Percentiles rank a stretch among this genome's conserved stretches.
These are phyloP conservation scores for Tricholoma terreum DNA, from an alignment of 768 basidiomycete genomes.

Conservation along the genomic window DNA sequence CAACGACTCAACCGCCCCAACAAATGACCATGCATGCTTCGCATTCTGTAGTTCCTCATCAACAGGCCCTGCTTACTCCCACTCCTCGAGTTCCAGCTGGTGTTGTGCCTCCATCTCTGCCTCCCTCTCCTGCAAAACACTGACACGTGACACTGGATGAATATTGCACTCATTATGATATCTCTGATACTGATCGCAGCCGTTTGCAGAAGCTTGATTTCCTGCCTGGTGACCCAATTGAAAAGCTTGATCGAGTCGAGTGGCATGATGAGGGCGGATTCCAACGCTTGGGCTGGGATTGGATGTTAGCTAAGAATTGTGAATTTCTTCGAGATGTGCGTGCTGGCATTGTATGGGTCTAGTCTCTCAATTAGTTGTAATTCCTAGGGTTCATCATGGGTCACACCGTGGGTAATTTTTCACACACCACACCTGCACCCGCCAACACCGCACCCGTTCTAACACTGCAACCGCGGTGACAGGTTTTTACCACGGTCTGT, in stretches of 20 bases:
- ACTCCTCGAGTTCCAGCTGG: neutral
- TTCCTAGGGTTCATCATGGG: too few species aligned
- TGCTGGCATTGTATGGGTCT: neutral
- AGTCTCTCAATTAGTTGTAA: too few species aligned
- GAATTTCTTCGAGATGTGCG: neutral
- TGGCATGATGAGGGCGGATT: neutral
- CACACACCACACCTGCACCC: too few species aligned
- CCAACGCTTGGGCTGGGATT: too few species aligned
- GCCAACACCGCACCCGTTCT: too few species aligned
- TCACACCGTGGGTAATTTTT: too few species aligned
- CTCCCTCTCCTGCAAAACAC: neutral
- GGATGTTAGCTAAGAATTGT: too few species aligned
- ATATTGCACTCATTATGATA: neutral
- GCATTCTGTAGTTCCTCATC: too few species aligned
- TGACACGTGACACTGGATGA: neutral
- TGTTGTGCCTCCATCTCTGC: neutral
- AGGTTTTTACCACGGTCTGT: too few species aligned
- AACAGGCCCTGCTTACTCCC: neutral
- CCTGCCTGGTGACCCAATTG: neutral
- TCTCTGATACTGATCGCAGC: neutral
- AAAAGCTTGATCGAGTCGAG: neutral
- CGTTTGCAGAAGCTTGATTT: too few species aligned
- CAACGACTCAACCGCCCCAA: too few species aligned
- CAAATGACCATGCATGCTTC: neutral
- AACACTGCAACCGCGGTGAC: too few species aligned